Evolutionary conservation across 805 yeast genomes (phyloP).

Genomic region (Wickerhamiella cacticola): DNA sequence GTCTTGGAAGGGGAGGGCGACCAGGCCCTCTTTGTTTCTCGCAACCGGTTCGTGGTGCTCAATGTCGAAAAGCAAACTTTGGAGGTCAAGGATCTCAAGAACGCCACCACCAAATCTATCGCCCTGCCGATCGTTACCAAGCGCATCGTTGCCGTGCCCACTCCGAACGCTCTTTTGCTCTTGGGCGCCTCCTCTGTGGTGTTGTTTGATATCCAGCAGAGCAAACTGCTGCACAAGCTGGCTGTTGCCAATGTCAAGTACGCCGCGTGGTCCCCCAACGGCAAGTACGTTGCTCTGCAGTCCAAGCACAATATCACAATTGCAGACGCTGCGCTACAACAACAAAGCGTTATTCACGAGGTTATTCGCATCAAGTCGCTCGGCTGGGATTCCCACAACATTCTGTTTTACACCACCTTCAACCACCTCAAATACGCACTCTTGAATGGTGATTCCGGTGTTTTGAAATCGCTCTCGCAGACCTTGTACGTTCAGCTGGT

Average conservation of each 20-base stretch:
- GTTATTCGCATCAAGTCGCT: slow-evolving; percentile 94
- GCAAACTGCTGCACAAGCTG: slow-evolving; percentile 58
- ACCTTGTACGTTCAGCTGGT: slow-evolving; percentile 74
- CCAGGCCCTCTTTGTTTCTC: slow-evolving; percentile 81
- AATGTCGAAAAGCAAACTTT: slow-evolving; percentile 51
- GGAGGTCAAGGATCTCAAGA: slow-evolving; percentile 71
- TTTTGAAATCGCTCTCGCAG: slow-evolving; percentile 80
- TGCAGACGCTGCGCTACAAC: slow-evolving; percentile 65
- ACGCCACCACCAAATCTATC: slow-evolving; percentile 69
- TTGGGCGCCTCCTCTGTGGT: slow-evolving; percentile 62
- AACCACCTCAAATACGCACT: slow-evolving; percentile 91
- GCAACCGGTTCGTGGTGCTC: slow-evolving; percentile 85
- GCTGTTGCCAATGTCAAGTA: slow-evolving; percentile 67
- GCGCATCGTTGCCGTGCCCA: slow-evolving; percentile 58
- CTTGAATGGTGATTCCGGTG: slow-evolving; percentile 90
- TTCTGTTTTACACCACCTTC: slow-evolving; percentile 82
- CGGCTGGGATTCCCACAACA: slow-evolving; percentile 92
- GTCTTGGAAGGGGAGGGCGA: slow-evolving; percentile 68
- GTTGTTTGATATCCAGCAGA: slow-evolving; percentile 86
- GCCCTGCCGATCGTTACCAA: slow-evolving; percentile 43
- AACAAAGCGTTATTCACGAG: slow-evolving; percentile 79
- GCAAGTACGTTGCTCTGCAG: slow-evolving; percentile 73
- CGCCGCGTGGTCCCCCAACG: slow-evolving; percentile 78
- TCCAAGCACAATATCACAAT: slow-evolving; percentile 88
- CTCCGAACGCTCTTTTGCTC: slow-evolving; percentile 72